phyloP scores from a whole-genome alignment of 1,284 basidiomycete genomes.

The Waitea zeae region DNA sequence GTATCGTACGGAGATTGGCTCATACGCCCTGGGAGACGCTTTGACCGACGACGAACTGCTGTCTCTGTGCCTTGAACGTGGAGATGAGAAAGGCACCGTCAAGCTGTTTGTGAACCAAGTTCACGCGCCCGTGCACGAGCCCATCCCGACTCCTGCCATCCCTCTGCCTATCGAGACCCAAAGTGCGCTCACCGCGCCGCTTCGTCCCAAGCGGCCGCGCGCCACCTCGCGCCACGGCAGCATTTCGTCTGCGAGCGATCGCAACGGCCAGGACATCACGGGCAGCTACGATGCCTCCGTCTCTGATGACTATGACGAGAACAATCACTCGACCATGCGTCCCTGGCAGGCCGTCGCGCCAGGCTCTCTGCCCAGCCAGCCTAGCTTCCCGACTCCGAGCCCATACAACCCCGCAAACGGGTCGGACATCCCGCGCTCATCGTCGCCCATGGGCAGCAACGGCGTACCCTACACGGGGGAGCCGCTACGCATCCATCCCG shows the following conservation, averaged over 20 bases:
- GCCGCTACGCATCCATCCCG: too few relatives aligned
- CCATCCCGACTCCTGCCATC: constrained; percentile 34
- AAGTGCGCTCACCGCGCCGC: constrained; percentile 17
- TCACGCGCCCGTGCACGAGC: constrained; percentile 27
- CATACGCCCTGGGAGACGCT: constrained; percentile 53
- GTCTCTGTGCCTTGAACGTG: constrained; percentile 51
- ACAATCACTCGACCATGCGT: constrained; percentile 25
- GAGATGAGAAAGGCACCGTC: constrained; percentile 59
- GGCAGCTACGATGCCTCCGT: constrained; percentile 52
- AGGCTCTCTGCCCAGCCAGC: constrained; percentile 15
- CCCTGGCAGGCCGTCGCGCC: constrained; percentile 13
- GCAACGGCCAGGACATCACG: constrained; percentile 25
- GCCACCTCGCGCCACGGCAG: constrained; percentile 46
- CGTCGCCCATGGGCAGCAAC: too few relatives aligned
- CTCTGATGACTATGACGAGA: constrained; percentile 35
- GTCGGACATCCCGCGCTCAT: not conserved
- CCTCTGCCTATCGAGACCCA: constrained; percentile 19
- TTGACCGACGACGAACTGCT: constrained; percentile 53
- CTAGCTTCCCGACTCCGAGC: constrained; percentile 10
- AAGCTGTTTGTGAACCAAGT: constrained; percentile 67
- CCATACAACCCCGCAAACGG: not conserved
- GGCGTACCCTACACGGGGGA: too few relatives aligned
- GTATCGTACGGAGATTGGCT: constrained; percentile 73
- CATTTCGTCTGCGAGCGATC: constrained; percentile 51
- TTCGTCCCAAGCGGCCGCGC: constrained; percentile 27